Conservation (phyloP, 257 asterid genomes). For the Gentiana macrophylla region DNA sequence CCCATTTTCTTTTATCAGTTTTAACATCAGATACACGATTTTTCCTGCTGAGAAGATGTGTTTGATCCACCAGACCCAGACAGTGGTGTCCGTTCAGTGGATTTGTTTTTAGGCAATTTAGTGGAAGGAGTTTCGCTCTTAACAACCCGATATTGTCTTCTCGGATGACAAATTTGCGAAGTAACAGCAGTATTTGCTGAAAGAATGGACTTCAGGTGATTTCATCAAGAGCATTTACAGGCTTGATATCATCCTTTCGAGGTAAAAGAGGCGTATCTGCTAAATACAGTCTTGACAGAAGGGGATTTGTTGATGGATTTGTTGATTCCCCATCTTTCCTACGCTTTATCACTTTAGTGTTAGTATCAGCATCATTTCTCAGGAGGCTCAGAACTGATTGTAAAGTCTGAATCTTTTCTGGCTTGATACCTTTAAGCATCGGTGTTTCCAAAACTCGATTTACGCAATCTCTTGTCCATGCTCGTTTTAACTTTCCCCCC, state of each 20-base stretch:
- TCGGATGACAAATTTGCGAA: conserved; percentile 28
- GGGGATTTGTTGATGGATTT: conserved; percentile 25
- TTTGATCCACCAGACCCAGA: conserved; percentile 21
- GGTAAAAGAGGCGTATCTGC: conserved; percentile 88
- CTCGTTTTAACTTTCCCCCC: conserved; percentile 76
- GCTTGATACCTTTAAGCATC: conserved; percentile 60
- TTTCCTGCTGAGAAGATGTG: conserved; percentile 36
- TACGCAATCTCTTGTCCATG: conserved; percentile 98
- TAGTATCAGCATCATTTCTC: conserved; percentile 45
- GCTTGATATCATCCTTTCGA: conserved; percentile 65
- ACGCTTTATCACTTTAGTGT: conserved; percentile 19
- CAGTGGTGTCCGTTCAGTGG: conserved; percentile 22
- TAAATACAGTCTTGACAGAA: conserved; percentile 84
- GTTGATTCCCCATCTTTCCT: conserved; percentile 34
- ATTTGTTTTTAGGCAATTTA: conserved; percentile 25
- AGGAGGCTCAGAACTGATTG: conserved; percentile 79
- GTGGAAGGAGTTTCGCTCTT: conserved; percentile 34
- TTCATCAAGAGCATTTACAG: conserved; percentile 35
- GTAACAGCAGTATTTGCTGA: conserved; percentile 15
- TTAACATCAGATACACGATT: conserved; percentile 31
- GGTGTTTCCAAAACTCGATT: conserved; percentile 95
- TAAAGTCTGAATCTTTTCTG: conserved; percentile 84
- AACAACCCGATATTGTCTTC: conserved; percentile 31
- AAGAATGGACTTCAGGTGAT: conserved; percentile 17
- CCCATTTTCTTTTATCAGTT: conserved; percentile 91